Conservation (phyloP, 441 rosid genomes). For the Francoa sonchifolia region DNA sequence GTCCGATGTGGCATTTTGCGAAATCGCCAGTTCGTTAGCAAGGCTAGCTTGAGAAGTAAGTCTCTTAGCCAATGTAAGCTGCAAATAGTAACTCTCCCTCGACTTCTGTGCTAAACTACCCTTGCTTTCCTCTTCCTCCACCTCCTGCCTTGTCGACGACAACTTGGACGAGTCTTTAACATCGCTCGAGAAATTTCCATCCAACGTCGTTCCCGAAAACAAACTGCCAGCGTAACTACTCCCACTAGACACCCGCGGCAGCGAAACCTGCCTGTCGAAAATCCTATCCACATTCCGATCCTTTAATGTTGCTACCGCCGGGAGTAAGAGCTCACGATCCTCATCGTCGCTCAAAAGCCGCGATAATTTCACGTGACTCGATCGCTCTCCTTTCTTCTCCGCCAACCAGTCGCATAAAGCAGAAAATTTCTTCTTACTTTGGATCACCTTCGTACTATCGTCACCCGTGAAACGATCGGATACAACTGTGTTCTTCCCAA, state of each 20-base stretch:
- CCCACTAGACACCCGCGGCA: conserved; percentile 74
- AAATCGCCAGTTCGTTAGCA: conserved; percentile 25
- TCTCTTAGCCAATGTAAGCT: conserved; percentile 65
- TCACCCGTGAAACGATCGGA: conserved; percentile 46
- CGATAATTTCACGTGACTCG: conserved; percentile 30
- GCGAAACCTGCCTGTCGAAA: conserved; percentile 56
- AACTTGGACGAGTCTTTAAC: conserved; percentile 35
- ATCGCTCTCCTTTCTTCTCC: conserved; percentile 40
- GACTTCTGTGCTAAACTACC: conserved; percentile 30
- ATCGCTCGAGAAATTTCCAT: conserved; percentile 47
- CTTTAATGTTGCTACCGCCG: conserved; percentile 10
- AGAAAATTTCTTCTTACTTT: conserved; percentile 44
- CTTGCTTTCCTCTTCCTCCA: conserved; percentile 16
- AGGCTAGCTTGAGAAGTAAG: conserved; percentile 56
- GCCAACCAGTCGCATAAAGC: conserved; percentile 60
- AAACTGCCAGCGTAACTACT: conserved; percentile 76
- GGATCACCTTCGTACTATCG: conserved; percentile 15
- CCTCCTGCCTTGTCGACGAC: conserved; percentile 25
- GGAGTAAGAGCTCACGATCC: conserved; percentile 36
- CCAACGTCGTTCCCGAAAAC: conserved; percentile 64
- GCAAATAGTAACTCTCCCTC: conserved; percentile 57
- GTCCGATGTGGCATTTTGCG: conserved; percentile 21
- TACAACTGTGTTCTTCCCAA: conserved; percentile 18
- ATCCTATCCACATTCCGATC: conserved; percentile 38
- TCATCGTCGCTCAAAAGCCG: conserved; percentile 23